Conservation (phyloP, 2,329 filamentous ascomycete genomes). For the Tolypocladium tropicale region DNA sequence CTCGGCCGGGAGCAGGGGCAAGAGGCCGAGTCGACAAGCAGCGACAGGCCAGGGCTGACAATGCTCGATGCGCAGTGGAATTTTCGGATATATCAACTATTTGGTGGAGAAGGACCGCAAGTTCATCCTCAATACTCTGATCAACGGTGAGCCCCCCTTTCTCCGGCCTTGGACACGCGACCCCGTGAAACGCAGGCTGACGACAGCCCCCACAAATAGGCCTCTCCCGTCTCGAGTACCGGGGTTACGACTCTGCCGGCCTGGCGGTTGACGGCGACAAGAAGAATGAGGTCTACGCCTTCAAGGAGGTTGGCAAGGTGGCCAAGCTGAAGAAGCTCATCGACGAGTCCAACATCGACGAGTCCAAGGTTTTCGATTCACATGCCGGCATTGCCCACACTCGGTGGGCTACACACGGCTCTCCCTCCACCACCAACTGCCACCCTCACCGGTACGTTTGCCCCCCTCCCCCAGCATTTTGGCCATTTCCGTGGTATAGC, state of each 20-base stretch:
- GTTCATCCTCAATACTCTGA: slow-evolving; percentile 89
- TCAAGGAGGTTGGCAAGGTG: slow-evolving; percentile 99
- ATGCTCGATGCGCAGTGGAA: slow-evolving; percentile 51
- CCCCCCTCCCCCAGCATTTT: background rate
- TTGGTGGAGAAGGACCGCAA: slow-evolving; percentile 97
- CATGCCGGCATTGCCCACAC: slow-evolving; percentile 99
- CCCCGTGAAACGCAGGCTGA: slow-evolving; percentile 12
- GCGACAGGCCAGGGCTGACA: slow-evolving; percentile 14
- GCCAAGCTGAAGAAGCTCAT: slow-evolving; percentile 92
- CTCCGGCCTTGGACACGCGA: background rate
- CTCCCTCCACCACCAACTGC: slow-evolving; percentile 90
- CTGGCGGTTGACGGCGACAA: slow-evolving; percentile 95
- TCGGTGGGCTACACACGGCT: slow-evolving; percentile 95
- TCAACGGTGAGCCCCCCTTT: slow-evolving; percentile 73
- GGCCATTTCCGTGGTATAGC: background rate
- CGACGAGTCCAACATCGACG: slow-evolving; percentile 69
- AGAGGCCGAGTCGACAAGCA: slow-evolving; percentile 7
- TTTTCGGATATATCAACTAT: slow-evolving; percentile 99
- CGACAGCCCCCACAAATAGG: slow-evolving; percentile 39
- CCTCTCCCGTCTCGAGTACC: slow-evolving; percentile 91
- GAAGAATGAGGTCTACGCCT: slow-evolving; percentile 94
- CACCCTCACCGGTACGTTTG: slow-evolving; percentile 81
- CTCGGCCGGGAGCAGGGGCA: background rate
- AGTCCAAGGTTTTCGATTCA: slow-evolving; percentile 90
- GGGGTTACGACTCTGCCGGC: slow-evolving; percentile 96